Base-by-base conservation (phyloP, 345 rosid species). In the Brassica cretica region DNA sequence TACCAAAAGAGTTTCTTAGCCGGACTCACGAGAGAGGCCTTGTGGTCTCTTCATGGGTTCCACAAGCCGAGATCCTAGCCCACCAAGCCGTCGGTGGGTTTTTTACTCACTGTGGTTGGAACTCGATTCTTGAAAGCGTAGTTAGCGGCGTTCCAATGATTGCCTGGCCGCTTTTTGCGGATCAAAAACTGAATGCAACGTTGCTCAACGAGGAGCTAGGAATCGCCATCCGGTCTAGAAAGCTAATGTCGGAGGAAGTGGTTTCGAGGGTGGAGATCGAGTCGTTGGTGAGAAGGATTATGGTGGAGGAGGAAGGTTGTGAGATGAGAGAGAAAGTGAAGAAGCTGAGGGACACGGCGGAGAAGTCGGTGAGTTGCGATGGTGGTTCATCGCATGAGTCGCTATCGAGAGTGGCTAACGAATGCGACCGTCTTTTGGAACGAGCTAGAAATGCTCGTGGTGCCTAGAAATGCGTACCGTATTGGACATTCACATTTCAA, bases 91-190 rank as follows among this genome's bases (percentile, higher is more conserved):
- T 93, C 0, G 90, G 88, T 19, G 83, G 89, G 33, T 91, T 82
- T 70, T 62, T 90, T 0, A 88, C 90, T 1, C 98, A 93, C 6
- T 93, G 98, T 44, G 96, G 96, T 2, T 93, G 98, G 98, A 93
- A 93, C 63, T 93, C 98, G 3, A 85, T 88, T 0, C 67, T 86
- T 70, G 96, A 91, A 69, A 71, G 81, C 18, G 68, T 74, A 29
- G 72, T 37, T 80, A 82, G 65, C 60, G 82, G 64, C 58, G 89
- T 44, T 51, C 90, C 51, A 83, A 95, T 75, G 89, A 84, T 69
- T 84, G 93, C 2, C 74, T 93, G 8, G 98, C 93, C 81, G 11
- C 81, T 78, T 32, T 78, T 78, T 1, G 81, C 77, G 0, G 81
- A 78, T 0, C 81, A 78, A 12, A 78, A 0, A 59, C 59, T 78